phyloP scores from a whole-genome alignment of 306 rosid species.

The Morella rubra region DNA sequence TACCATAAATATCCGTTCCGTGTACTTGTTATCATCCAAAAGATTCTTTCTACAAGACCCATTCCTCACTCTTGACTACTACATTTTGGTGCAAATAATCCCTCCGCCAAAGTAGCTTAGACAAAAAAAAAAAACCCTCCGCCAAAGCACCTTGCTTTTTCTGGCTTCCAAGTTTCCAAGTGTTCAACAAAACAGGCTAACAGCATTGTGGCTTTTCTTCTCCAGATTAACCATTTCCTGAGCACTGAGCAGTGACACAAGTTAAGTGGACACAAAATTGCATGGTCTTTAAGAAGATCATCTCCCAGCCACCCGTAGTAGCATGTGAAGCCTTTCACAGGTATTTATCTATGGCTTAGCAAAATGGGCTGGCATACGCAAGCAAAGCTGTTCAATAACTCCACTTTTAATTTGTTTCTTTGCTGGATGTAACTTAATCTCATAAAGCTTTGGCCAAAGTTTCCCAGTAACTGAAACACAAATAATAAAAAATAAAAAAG shows the following conservation, averaged over 20 bases:
- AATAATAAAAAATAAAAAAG: background rate
- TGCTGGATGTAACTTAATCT: slow-evolving; percentile 54
- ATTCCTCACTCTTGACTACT: background rate
- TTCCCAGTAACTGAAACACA: slow-evolving; percentile 82
- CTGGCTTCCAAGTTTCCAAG: no score
- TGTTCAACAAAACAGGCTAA: no score
- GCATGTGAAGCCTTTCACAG: background rate
- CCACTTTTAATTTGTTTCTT: slow-evolving; percentile 35
- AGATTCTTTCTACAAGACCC: background rate
- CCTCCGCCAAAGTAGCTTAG: background rate
- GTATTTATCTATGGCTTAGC: slow-evolving; percentile 23
- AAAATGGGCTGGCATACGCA: slow-evolving; percentile 44
- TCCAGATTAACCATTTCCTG: no score
- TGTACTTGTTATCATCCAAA: no score
- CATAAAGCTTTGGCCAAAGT: slow-evolving; percentile 84
- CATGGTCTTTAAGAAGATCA: background rate
- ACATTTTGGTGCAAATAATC: background rate
- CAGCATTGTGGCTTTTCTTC: no score
- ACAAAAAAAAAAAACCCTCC: no score
- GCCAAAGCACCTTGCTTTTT: background rate
- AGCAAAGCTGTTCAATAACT: slow-evolving; percentile 53
- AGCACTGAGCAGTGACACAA: no score
- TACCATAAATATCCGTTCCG: no score
- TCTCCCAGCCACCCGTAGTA: background rate
- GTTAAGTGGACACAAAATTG: background rate